Evolutionary conservation across 495 filamentous ascomycete genomes (phyloP), one percentile per base, ranked within the genome.

Genomic region (Apodospora peruviana): DNA sequence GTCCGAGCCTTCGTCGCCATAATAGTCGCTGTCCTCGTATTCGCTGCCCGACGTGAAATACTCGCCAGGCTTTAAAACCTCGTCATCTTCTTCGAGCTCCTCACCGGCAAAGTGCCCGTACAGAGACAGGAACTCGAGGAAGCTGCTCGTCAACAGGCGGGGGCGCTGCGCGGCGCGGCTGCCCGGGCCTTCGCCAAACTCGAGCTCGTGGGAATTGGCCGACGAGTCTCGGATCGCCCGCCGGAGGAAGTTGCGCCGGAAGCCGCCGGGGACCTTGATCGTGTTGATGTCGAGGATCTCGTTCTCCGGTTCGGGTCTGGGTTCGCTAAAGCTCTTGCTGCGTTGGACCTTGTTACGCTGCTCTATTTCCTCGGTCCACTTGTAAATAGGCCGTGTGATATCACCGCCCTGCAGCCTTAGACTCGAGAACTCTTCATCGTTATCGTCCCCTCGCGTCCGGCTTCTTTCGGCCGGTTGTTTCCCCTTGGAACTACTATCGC

Each of bases 31-130:
- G 36, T 60, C 57, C 22, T 68, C 69, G 10, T 76, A 74, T 55
- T 82, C 86, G 36, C 78, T 73, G 39, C 83, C 84, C 5, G 84
- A 84, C 8, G 81, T 80, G 58, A 93, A 90, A 60, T 91, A 95
- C 54, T 94, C 90, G 64, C 91, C 86, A 4, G 86, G 86, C 14
- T 74, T 78, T 50, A 94, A 70, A 2, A 80, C 88, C 61, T 96
- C 91, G 47, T 97, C 91, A 56, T 96, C 93, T 61, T 96, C 90
- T 65, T 96, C 90, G 5, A 98, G 76, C 61, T 94, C 83, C 67
- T 98, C 93, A 60, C 93, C 93, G 14, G 93, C 93, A 64, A 97
- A 98, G 69, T 97, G 94, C 3, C 94, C 93, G 56, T 96, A 96
- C 14, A 98, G 74, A 7, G 86, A 90, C 43, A 98, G 65, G 56